These are phyloP conservation scores for Cephalotrichum gorgonifer DNA, from an alignment of 2,329 filamentous ascomycete genomes.

Conservation along the genomic window DNA sequence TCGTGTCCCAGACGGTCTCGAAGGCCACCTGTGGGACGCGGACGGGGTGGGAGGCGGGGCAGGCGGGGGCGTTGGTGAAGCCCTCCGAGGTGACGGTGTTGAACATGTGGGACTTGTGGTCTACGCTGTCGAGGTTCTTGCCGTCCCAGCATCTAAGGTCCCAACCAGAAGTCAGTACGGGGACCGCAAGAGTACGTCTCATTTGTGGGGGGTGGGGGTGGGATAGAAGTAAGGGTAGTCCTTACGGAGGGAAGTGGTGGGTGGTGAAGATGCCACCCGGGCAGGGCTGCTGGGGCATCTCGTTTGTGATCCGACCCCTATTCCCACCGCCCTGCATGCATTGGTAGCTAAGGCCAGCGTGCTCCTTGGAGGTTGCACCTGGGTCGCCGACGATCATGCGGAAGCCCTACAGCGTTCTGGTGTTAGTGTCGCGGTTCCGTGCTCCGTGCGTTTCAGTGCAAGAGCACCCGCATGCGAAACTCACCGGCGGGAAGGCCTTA, in stretches of 20 bases:
- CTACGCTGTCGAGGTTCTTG: conserved; percentile 32
- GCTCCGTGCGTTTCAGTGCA: no score
- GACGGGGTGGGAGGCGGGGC: conserved; percentile 7
- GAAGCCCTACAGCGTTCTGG: conserved; percentile 22
- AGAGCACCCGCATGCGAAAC: neutral
- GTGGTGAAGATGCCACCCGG: conserved; percentile 44
- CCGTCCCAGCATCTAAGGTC: conserved; percentile 44
- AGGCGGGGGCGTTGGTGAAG: conserved; percentile 4
- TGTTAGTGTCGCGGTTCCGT: conserved; percentile 28
- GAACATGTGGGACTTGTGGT: conserved; percentile 32
- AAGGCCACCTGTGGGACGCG: conserved; percentile 7
- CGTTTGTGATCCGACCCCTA: conserved; percentile 39
- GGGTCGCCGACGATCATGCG: conserved; percentile 35
- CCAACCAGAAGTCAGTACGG: neutral
- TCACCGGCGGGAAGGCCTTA: conserved; percentile 21
- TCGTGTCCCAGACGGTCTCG: conserved; percentile 9
- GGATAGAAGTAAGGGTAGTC: conserved; percentile 14
- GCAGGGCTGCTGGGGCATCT: conserved; percentile 30
- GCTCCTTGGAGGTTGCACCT: conserved; percentile 5
- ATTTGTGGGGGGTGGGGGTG: no score
- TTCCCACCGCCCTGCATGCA: conserved; percentile 34
- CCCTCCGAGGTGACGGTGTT: conserved; percentile 4
- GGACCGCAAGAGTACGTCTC: neutral
- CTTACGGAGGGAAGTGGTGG: conserved; percentile 35
- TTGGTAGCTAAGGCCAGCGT: conserved; percentile 31